Base-by-base conservation (phyloP, 306 rosid genomes). In the Lathyrus oleraceus region DNA sequence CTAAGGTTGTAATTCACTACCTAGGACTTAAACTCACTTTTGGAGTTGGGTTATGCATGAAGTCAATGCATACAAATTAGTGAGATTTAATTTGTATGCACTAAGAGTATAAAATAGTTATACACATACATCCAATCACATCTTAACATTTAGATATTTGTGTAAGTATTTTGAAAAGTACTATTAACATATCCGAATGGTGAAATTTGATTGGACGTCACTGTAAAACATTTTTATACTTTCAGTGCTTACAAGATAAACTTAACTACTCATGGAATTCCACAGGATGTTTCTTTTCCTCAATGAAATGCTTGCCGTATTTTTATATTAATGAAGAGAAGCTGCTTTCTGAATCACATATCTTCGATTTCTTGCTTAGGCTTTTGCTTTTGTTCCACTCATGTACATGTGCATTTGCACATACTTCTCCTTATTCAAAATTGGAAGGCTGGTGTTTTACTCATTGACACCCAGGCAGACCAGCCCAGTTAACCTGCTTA, bases 361-460 rank as follows among this genome's bases (percentile, higher is more conserved):
- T 67, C 27, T 72, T 74, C 64, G 71, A 67, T 78, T 82, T 76
- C 66, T 80, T 54, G 30, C 76, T 59, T 89, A 94, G 98, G 90
- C 81, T 12, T 83, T 88, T 83, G 99, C 99, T 61, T 86, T 88
- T 76, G 84, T 88, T 76, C 99, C 99, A 72, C 87, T 94, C 79
- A 75, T 94, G 97, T 94, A 94, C 80, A 94, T 91, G 99, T 94
- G 99, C 86, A 61, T 94, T 67, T 94, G 99, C 85, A 94, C 98
- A 56, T 94, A 94, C 78, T 90, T 85, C 85, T 94, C 98, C 72
- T 77, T 94, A 90, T 88, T 94, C 87, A 94, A 87, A 80, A 78
- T 94, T 76, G 98, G 98, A 73, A 90, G 78, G 83, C 75, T 87
- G 83, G 84, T 86, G 89, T 90, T 94, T 78, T 94, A 94, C 86